A percentile compares a stretch with the other conserved stretches of the same genome.
Conservation (phyloP, 2,329 filamentous ascomycete genomes). For the Xylaria digitata region DNA sequence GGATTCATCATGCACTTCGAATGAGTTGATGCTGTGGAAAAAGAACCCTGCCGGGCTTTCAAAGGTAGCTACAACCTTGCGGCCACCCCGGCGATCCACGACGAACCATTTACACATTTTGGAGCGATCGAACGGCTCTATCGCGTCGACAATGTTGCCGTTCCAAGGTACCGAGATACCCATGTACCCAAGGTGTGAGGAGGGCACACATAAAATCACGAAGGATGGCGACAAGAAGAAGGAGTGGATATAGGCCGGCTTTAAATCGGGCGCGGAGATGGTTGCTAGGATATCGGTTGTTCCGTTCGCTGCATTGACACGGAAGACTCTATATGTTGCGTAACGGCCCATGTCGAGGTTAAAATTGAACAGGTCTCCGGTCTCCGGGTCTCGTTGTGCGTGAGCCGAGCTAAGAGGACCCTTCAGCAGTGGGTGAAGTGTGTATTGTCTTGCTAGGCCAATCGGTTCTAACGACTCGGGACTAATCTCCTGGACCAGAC, state of each 20-base stretch:
- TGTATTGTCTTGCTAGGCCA: conserved; percentile 68
- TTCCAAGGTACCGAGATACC: conserved; percentile 73
- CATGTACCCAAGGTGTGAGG: conserved; percentile 66
- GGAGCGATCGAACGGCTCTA: conserved; percentile 70
- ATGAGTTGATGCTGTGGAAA: conserved; percentile 84
- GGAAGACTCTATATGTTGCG: conserved; percentile 76
- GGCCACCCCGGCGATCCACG: conserved; percentile 71
- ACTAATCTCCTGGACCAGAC: conserved; percentile 70
- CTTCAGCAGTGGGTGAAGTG: conserved; percentile 74
- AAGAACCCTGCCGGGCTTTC: conserved; percentile 77
- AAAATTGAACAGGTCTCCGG: conserved; percentile 83
- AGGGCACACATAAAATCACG: conserved; percentile 79
- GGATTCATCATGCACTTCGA: conserved; percentile 65
- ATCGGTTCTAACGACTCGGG: conserved; percentile 78
- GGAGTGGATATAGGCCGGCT: conserved; percentile 83
- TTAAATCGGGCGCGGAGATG: conserved; percentile 61
- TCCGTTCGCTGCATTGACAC: conserved; percentile 70
- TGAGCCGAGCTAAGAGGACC: conserved; percentile 78
- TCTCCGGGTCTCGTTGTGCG: conserved; percentile 75
- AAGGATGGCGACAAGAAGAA: conserved; percentile 78
- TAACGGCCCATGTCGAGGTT: conserved; percentile 73
- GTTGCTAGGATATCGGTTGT: conserved; percentile 77
- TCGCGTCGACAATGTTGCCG: conserved; percentile 74
- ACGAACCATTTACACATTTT: conserved; percentile 77
- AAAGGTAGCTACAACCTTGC: conserved; percentile 76